Evolutionary conservation across 148 eudicot species (phyloP).

Genomic region (Cornus controversa): DNA sequence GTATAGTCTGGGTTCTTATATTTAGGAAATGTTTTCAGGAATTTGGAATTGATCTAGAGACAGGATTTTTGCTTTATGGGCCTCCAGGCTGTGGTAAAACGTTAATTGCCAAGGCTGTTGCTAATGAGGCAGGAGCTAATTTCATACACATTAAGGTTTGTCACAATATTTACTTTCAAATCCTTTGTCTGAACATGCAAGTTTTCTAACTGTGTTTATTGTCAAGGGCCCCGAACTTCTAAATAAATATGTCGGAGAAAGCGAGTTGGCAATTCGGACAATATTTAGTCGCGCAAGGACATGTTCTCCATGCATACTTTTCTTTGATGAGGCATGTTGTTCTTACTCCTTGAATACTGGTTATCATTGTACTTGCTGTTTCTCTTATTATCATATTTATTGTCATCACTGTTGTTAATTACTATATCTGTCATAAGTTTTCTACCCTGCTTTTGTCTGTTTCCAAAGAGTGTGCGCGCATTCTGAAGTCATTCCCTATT

Average conservation of each 20-base stretch:
- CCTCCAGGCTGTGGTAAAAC: conserved; percentile 98
- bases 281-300: conserved; percentile 83
- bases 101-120: conserved; percentile 92
- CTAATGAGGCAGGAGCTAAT: conserved; percentile 87
- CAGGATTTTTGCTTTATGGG: conserved; percentile 87
- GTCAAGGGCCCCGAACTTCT: conserved; percentile 84
- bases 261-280: conserved; percentile 77
- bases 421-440: not conserved
- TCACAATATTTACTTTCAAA: not conserved
- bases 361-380: not conserved
- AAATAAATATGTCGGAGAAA: conserved; percentile 88
- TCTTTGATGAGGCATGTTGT: conserved; percentile 82
- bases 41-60: conserved; percentile 58
- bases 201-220: conserved; percentile 6
- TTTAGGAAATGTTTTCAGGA: conserved; percentile 32
- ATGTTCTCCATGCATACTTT: conserved; percentile 88
- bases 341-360: not conserved
- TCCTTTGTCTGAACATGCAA: not conserved
- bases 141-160: conserved; percentile 88
- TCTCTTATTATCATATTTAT: not conserved
- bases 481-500: not conserved
- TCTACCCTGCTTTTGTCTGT: not conserved
- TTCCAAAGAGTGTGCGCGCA: not conserved
- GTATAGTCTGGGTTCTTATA: not conserved
- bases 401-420: not conserved